phyloP scores from a whole-genome alignment of 306 rosid genomes.

The Datisca glomerata region DNA sequence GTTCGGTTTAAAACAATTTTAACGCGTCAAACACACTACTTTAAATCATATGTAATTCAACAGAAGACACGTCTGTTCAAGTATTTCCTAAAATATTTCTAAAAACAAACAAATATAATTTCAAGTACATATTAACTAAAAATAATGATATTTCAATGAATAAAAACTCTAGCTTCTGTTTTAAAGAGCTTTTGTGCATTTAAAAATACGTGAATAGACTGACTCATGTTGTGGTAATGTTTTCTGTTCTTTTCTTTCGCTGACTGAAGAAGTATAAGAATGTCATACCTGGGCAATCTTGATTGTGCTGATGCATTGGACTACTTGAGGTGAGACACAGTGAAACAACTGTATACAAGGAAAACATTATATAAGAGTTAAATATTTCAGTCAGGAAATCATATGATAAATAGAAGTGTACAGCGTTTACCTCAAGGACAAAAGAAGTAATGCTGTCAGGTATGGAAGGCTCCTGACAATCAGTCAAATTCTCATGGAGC shows the following conservation, averaged over 20 bases:
- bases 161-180: no score
- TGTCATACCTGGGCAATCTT: slow-evolving; percentile 81
- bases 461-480: slow-evolving; percentile 23
- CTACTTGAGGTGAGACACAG: slow-evolving; percentile 44
- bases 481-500: slow-evolving; percentile 29
- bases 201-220: no score
- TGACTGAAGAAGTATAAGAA: slow-evolving; percentile 5
- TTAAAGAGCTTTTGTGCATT: no score
- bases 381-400: slow-evolving; percentile 6
- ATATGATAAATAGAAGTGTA: slow-evolving; percentile 15
- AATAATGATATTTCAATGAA: neutral
- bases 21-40: no score
- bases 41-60: no score
- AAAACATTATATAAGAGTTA: neutral
- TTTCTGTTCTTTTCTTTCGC: neutral
- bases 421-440: slow-evolving; percentile 49
- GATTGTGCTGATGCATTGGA: slow-evolving; percentile 59
- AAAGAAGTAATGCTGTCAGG: slow-evolving; percentile 33
- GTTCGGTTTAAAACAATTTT: no score
- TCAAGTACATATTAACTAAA: neutral
- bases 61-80: no score
- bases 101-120: no score
- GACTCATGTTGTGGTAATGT: no score
- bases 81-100: no score
- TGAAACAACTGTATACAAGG: slow-evolving; percentile 45